Conservation (phyloP, 2,329 filamentous ascomycete genomes). For the Chaetomium globosum region DNA sequence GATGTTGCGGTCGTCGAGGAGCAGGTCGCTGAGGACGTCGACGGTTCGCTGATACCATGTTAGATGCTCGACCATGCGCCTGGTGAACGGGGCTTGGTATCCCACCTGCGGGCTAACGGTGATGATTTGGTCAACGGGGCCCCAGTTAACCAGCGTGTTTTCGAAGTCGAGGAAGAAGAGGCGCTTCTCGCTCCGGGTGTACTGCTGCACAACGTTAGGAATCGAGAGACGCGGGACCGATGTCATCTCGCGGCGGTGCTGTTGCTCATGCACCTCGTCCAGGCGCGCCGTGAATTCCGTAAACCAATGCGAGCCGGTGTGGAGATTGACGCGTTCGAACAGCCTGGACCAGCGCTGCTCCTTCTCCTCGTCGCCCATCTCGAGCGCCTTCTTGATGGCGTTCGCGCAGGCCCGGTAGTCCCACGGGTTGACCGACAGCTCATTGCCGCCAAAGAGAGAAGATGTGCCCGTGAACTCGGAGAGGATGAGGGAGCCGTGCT, state of each 20-base stretch:
- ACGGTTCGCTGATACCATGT: conserved; percentile 66
- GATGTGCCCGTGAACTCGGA: conserved; percentile 95
- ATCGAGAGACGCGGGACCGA: conserved; percentile 83
- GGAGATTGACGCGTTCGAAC: conserved; percentile 71
- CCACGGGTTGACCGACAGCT: conserved; percentile 91
- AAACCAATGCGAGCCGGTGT: conserved; percentile 87
- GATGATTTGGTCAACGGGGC: conserved; percentile 80
- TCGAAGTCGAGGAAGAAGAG: conserved; percentile 94
- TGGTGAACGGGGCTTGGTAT: conserved; percentile 12
- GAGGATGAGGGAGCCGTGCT: conserved; percentile 84
- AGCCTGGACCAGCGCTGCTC: conserved; percentile 72
- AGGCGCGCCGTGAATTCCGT: conserved; percentile 72
- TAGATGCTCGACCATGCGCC: neutral
- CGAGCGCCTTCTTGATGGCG: conserved; percentile 79
- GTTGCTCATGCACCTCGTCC: conserved; percentile 76
- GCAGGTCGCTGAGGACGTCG: conserved; percentile 77
- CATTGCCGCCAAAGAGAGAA: conserved; percentile 77
- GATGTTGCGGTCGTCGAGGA: conserved; percentile 77
- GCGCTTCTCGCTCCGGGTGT: conserved; percentile 66
- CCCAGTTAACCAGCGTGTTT: conserved; percentile 86
- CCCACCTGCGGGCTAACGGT: conserved; percentile 72
- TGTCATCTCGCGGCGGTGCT: conserved; percentile 80
- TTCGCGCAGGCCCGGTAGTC: conserved; percentile 87
- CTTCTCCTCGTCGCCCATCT: conserved; percentile 78
- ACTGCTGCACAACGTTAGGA: conserved; percentile 64